Conservation (phyloP, 2,329 filamentous ascomycete species). For the Colletotrichum gloeosporioides region DNA sequence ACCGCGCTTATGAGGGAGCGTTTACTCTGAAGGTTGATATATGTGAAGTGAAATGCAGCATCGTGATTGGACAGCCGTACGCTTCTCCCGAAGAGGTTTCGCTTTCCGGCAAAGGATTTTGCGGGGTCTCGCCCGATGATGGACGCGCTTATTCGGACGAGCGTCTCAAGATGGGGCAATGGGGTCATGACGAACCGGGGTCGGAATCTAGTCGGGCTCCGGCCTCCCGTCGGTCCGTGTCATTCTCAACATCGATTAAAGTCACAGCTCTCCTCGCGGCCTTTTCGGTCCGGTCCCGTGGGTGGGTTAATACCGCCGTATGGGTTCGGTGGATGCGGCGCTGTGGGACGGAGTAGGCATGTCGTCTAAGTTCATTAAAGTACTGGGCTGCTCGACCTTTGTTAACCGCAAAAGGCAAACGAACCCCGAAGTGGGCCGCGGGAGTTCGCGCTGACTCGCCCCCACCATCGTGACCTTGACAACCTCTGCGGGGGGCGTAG, state of each 20-base stretch:
- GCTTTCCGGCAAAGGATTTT: neutral
- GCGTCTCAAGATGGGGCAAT: neutral
- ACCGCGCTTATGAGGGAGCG: neutral
- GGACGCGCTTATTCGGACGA: neutral
- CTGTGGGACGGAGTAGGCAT: rapidly evolving
- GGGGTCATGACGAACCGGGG: neutral
- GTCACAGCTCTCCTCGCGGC: neutral
- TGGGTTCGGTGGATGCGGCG: neutral
- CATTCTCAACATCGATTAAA: neutral
- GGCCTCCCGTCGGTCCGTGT: neutral
- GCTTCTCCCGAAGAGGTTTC: neutral
- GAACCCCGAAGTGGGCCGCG: neutral
- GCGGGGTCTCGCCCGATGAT: neutral
- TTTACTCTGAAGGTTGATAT: too few species aligned
- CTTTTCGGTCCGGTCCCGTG: neutral
- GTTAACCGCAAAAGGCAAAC: neutral
- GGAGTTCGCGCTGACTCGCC: neutral
- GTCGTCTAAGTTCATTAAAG: neutral
- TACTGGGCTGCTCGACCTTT: neutral
- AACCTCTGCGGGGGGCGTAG: neutral
- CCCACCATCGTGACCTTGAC: neutral
- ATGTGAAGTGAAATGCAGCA: neutral
- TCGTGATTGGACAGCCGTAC: neutral
- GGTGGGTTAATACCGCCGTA: neutral
- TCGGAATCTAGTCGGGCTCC: neutral